A percentile compares a stretch with the other conserved stretches of the same genome.
Conservation (phyloP, 805 yeast species). For the Isabelozyma pseudorhagii region DNA sequence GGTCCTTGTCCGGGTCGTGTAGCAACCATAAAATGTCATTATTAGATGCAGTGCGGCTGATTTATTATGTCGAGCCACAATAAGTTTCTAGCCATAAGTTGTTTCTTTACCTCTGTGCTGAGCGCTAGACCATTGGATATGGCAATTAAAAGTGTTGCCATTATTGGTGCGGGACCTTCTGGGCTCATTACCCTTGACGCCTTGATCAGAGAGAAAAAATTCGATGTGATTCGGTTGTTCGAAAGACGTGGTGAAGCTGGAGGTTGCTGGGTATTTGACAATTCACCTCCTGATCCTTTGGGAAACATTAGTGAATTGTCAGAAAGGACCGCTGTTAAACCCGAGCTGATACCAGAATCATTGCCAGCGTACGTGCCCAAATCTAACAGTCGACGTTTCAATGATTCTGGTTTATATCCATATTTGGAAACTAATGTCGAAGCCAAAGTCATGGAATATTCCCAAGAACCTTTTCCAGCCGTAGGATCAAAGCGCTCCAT, state of each 20-base stretch:
- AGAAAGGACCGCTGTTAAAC: constrained; percentile 7
- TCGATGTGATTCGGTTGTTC: constrained; percentile 33
- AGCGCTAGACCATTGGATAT: background rate
- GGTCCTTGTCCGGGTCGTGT: background rate
- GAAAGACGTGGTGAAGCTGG: constrained; percentile 41
- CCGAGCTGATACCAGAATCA: constrained; percentile 9
- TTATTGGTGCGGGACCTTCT: constrained; percentile 53
- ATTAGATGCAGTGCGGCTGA: too few relatives aligned
- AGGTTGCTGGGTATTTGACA: constrained; percentile 43
- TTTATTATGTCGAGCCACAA: too few relatives aligned
- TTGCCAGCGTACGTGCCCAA: constrained; percentile 15
- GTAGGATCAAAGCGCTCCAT: constrained; percentile 7
- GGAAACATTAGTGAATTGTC: constrained; percentile 7
- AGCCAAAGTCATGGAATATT: constrained; percentile 18
- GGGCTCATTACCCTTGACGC: constrained; percentile 43
- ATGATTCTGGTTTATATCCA: constrained; percentile 18
- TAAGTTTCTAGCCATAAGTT: too few relatives aligned
- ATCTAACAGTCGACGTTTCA: constrained; percentile 12
- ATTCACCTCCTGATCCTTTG: constrained; percentile 17
- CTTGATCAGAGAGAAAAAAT: constrained; percentile 28
- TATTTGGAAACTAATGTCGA: constrained; percentile 22
- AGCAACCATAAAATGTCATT: too few relatives aligned
- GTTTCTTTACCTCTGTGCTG: too few relatives aligned
- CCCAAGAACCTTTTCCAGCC: constrained; percentile 17
- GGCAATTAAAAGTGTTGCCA: constrained; percentile 29